phyloP scores from a whole-genome alignment of 164 flowering plant species.

The Umbellularia californica region DNA sequence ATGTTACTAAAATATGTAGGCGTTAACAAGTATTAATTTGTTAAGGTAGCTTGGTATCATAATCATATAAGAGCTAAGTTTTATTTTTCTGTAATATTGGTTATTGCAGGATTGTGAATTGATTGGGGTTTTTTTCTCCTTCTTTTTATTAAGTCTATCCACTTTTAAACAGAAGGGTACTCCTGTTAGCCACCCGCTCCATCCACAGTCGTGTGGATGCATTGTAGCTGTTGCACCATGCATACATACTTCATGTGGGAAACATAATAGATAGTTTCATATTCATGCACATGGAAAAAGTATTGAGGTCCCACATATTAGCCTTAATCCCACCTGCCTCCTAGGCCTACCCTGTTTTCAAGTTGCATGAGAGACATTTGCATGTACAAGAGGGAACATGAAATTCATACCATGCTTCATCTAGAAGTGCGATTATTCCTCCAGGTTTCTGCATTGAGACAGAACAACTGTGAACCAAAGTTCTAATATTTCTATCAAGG shows the following conservation, averaged over 20 bases:
- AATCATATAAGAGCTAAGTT: too few relatives aligned
- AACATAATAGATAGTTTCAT: background rate
- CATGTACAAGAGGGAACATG: background rate
- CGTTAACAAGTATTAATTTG: too few relatives aligned
- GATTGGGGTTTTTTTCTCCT: background rate
- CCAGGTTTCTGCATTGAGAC: conserved; percentile 71
- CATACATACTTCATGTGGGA: too few relatives aligned
- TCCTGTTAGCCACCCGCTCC: background rate
- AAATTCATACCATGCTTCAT: conserved; percentile 77
- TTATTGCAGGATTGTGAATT: background rate
- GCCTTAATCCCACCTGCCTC: background rate
- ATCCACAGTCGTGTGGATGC: background rate
- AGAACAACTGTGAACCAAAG: conserved; percentile 1
- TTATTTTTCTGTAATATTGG: background rate
- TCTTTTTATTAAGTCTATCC: background rate
- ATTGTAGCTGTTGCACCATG: background rate
- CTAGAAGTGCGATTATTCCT: conserved; percentile 81
- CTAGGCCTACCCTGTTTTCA: background rate
- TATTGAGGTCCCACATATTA: background rate
- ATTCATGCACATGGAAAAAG: background rate
- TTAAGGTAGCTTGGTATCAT: too few relatives aligned
- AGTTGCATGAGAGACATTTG: background rate
- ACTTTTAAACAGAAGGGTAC: background rate
- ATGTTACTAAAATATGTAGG: too few relatives aligned
- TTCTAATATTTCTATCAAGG: background rate